Percentiles rank a stretch among this genome's conserved stretches.
phyloP scores from a whole-genome alignment of 1,284 basidiomycete genomes.

The Cystobasidium slooffiae region DNA sequence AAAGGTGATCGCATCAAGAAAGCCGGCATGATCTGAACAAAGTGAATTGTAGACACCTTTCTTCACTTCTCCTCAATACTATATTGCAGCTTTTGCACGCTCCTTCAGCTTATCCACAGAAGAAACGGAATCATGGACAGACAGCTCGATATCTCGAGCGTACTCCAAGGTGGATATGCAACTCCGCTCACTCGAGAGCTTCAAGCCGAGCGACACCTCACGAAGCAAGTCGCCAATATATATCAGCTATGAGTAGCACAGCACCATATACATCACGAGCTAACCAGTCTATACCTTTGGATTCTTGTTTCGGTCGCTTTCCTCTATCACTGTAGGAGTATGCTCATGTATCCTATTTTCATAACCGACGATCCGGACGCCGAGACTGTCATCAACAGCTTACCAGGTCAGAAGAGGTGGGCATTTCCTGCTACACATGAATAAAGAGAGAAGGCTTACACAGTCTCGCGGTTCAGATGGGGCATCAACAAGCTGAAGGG shows the following conservation, averaged over 20 bases:
- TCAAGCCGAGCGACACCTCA: constrained; percentile 62
- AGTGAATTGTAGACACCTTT: not conserved
- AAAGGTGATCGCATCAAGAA: not conserved
- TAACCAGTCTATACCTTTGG: not conserved
- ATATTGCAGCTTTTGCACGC: not conserved
- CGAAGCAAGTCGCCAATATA: constrained; percentile 42
- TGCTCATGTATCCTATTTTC: constrained; percentile 98
- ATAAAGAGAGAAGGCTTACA: not conserved
- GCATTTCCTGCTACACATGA: not conserved
- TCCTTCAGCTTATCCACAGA: not conserved
- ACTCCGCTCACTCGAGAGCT: constrained; percentile 84
- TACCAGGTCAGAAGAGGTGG: constrained; percentile 79
- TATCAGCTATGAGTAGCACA: no score
- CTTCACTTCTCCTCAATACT: not conserved
- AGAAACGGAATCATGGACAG: constrained; percentile 4
- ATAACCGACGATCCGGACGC: constrained; percentile 90
- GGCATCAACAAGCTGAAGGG: constrained; percentile 87
- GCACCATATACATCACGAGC: not conserved
- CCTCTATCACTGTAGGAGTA: constrained; percentile 55
- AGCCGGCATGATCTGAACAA: not conserved
- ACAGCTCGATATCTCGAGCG: constrained; percentile 60
- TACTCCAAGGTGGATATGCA: constrained; percentile 90
- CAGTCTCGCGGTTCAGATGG: constrained; percentile 63
- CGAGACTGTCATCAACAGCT: constrained; percentile 70
- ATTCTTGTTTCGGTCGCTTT: not conserved